Base-by-base conservation (phyloP, 768 basidiomycete genomes). In the Lactarius vividus region DNA sequence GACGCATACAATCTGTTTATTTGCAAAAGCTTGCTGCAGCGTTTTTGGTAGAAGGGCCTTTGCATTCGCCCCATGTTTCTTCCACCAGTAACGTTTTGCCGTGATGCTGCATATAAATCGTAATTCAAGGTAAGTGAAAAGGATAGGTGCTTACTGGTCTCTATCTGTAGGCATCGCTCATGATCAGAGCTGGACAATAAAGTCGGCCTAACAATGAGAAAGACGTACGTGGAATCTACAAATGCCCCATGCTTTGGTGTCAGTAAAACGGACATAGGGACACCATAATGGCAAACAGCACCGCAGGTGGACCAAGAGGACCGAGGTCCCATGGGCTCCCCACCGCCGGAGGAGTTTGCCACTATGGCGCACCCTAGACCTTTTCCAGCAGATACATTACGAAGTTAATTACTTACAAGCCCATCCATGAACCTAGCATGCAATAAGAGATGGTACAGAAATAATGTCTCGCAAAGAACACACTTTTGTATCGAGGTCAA, bases 1-100 rank as follows among this genome's bases (percentile, higher is more conserved):
- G n/a, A 91, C 84, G 69, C 91, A 93, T 57, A 76, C 75, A 23
- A 94, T 82, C 67, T 90, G 88, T 74, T 92, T 92, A 70, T 85
- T 87, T 20, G 83, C 77, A 68, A 92, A 92, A 1, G 85, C 44
- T 16, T 84, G 62, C 77, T 80, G 70, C 85, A 87, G 59, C 79
- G 82, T 0, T 81, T 58, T 66, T 28, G 70, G 68, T 44, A 70
- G 37, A 33, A 66, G 28, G 7, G 39, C 8, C 4, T 80, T 0
- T 87, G 87, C 0, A 91, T 77, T 1, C 83, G 62, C 37, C 74
- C 75, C 28, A 61, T 66, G 60, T 69, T 71, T 63, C 55, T 72
- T 72, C 46, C 61, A 40, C 66, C 66, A 68, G 20, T 63, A 69
- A 13, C 63, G 61, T 49, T 59, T 58, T 11, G 67, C 63, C 10